These are phyloP conservation scores for Wallemia mellicola DNA, from an alignment of 1,284 basidiomycete genomes.

Conservation along the genomic window DNA sequence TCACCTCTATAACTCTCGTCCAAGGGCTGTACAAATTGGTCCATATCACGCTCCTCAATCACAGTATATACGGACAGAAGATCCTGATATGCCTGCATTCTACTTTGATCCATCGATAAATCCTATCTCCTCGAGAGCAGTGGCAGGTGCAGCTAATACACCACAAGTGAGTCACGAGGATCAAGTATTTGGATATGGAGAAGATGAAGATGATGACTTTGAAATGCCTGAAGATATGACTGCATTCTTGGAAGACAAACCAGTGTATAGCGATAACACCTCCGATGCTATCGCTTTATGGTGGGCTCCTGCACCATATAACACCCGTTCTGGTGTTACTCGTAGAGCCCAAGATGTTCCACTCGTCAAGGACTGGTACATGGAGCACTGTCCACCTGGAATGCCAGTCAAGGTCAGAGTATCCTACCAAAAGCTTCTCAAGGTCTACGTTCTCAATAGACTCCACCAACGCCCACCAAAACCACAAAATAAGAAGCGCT, in stretches of 20 bases:
- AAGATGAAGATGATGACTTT: constrained; percentile 59
- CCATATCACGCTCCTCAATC: constrained; percentile 78
- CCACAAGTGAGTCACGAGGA: constrained; percentile 70
- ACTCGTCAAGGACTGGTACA: constrained; percentile 73
- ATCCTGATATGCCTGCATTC: constrained; percentile 96
- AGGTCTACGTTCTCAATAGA: constrained; percentile 73
- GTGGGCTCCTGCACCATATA: constrained; percentile 96
- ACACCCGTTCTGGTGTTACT: constrained; percentile 67
- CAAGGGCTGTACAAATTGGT: constrained; percentile 73
- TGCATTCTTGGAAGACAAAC: constrained; percentile 55
- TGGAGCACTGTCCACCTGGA: constrained; percentile 88
- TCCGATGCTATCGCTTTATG: constrained; percentile 91
- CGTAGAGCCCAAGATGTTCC: constrained; percentile 83
- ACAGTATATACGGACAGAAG: constrained; percentile 94
- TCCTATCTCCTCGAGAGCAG: constrained; percentile 64
- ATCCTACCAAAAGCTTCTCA: constrained; percentile 73
- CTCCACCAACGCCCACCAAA: constrained; percentile 67
- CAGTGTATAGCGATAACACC: constrained; percentile 66
- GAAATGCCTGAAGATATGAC: constrained; percentile 48
- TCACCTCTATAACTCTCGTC: constrained; percentile 92
- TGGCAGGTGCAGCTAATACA: constrained; percentile 41
- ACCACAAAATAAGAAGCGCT: constrained; percentile 88
- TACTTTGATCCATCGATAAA: constrained; percentile 98
- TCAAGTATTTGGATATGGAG: constrained; percentile 49
- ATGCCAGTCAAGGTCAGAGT: constrained; percentile 96